Base-by-base conservation (phyloP, 202 grass and related monocot species). In the Schoenoplectus tabernaemontani region DNA sequence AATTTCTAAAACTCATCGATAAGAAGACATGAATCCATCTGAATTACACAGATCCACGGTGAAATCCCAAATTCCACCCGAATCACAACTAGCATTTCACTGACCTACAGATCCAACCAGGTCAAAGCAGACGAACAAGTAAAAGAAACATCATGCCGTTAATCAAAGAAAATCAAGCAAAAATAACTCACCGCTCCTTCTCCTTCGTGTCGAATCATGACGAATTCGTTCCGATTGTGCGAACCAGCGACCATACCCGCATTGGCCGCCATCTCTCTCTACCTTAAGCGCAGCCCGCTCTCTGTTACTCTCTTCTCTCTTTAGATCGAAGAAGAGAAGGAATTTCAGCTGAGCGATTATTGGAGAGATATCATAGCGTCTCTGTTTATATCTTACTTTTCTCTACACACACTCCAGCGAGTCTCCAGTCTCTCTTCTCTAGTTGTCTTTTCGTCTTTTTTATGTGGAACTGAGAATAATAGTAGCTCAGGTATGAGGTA, bases 221-320 rank as follows among this genome's bases (percentile, higher is more conserved):
- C 89, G 95, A 98, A 95, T 83, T 98, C 95, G 84, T 95, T 95
- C 72, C 95, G 83, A 66, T 90, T 90, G 88, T 84, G 91, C 48
- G 96, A 98, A 8, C 96, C 96, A 54, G 91, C 96, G 47, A 92
- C 91, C 95, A 98, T 95, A 6, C 95, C 91, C 23, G 82, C 82
- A 83, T 89, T 98, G 61, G 91, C 86, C 86, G 88, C 89, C 95
- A 95, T 95, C 37, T 72, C 82, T 87, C 81, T 88, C 26, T 69
- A 30, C 68, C 69, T 13, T 0, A 41, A 20, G 16, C 9, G 3
- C 58, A 15, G n/a, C 1, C 17, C 19, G 10, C 7, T 63, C 13
- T 37, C 12, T 36, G n/a, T n/a, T n/a, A n/a, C n/a, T n/a, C n/a
- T 9, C 0, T 4, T 54, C 37, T 36, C 78, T 30, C 80, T 47